phyloP scores from a whole-genome alignment of 257 asterid genomes.

The Craterostigma plantagineum region DNA sequence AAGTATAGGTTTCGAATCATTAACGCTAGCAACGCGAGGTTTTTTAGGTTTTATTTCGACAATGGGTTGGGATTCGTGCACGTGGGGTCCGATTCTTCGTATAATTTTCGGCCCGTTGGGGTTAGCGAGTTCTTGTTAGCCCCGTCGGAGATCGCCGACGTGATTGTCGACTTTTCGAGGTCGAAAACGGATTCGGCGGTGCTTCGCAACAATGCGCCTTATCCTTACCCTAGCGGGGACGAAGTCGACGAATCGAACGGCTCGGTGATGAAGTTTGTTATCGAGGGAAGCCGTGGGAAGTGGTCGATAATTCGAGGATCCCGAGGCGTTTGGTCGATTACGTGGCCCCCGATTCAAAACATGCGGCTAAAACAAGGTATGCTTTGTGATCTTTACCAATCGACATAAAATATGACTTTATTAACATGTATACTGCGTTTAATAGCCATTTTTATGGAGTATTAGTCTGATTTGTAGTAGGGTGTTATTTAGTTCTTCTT shows the following conservation, averaged over 20 bases:
- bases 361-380: slow-evolving; percentile 20
- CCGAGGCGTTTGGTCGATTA: slow-evolving; percentile 27
- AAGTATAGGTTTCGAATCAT: slow-evolving; percentile 57
- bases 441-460: no score
- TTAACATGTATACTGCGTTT: no score
- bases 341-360: slow-evolving; percentile 16
- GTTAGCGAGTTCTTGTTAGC: slow-evolving; percentile 26
- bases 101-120: slow-evolving; percentile 29
- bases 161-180: slow-evolving; percentile 49
- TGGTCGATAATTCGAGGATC: slow-evolving; percentile 13
- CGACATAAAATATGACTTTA: no score
- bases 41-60: slow-evolving; percentile 36
- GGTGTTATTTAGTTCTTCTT: no score
- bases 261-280: slow-evolving; percentile 56
- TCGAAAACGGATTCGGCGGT: slow-evolving; percentile 21
- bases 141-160: slow-evolving; percentile 67
- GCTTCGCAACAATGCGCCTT: slow-evolving; percentile 31
- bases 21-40: slow-evolving; percentile 70
- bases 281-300: slow-evolving; percentile 11
- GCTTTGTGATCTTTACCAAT: no score
- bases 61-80: slow-evolving; percentile 34
- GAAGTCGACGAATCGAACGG: slow-evolving; percentile 36
- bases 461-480: no score
- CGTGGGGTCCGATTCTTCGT: slow-evolving; percentile 62
- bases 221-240: slow-evolving; percentile 65